Percentiles rank a stretch among this genome's conserved stretches.
Conservation (phyloP, 257 asterid genomes). For the Solanum chiquidenum region DNA sequence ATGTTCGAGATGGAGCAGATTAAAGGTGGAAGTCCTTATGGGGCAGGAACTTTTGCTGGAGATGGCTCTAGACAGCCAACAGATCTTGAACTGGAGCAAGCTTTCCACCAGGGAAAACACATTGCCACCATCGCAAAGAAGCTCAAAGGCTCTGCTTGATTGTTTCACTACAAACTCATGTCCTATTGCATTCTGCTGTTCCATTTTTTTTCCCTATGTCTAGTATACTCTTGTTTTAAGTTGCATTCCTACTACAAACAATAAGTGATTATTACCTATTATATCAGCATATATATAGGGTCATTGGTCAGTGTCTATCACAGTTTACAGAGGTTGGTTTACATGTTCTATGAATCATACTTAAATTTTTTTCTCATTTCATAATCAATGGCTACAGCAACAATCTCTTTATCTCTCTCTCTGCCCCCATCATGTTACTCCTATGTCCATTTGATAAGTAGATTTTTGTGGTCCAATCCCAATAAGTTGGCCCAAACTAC, state of each 20-base stretch:
- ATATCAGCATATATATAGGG: not conserved
- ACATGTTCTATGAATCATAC: slow-evolving; percentile 1
- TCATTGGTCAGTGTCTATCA: not conserved
- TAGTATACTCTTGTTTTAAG: not conserved
- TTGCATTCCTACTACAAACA: not conserved
- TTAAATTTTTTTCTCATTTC: not conserved
- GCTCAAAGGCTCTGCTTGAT: slow-evolving; percentile 19
- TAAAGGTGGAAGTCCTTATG: slow-evolving; percentile 66
- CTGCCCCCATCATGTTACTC: not conserved
- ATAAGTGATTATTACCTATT: not conserved
- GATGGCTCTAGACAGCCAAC: slow-evolving; percentile 60
- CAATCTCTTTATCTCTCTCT: not conserved
- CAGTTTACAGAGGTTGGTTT: not conserved
- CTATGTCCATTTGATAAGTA: not conserved
- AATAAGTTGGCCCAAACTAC: not conserved
- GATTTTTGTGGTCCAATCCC: not conserved
- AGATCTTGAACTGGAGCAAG: slow-evolving; percentile 40
- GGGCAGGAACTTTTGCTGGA: slow-evolving; percentile 55
- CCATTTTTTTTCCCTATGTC: not conserved
- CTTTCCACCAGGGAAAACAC: slow-evolving; percentile 56
- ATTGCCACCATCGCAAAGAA: slow-evolving; percentile 43
- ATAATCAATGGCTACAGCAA: not conserved
- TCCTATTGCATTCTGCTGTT: not conserved
- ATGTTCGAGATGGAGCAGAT: slow-evolving; percentile 55
- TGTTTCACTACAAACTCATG: not conserved